Evolutionary conservation across 495 filamentous ascomycete species (phyloP), one percentile per base, ranked within the genome.

Genomic region (Lophiotrema nucula): DNA sequence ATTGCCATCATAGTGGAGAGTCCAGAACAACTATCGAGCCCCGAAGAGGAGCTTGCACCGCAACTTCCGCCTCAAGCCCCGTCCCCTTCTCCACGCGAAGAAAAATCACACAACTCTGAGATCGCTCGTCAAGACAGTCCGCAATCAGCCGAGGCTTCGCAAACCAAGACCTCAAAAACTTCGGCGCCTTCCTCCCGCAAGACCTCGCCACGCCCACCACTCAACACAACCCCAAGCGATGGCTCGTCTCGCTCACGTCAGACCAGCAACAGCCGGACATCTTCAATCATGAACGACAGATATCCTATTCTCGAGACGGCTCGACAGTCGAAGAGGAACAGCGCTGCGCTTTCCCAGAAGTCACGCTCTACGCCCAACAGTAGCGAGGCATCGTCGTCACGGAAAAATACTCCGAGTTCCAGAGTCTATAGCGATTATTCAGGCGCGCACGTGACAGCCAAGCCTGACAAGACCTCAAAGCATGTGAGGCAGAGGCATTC

Each of bases 281-380:
- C 61, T 18, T 46, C 44, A 19, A 26, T 41, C 13, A 72, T 72
- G 70, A 72, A 72, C 47, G 69, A 71, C 12, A 65, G 65, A 10
- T 72, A 64, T 51, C 70, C 70, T 8, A 59, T 65, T 35, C 57
- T 72, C 13, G 52, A 68, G 1, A 63, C 50, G 3, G 44, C 60
- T 12, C 58, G 69, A 2, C 56, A 64, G 25, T 54, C 58, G 48
- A 60, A 50, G 33, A 60, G 24, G 18, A 44, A 58, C 21, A 61
- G 56, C 21, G 33, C 49, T 2, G 46, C 22, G 19, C 18, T 8
- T 3, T 49, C 28, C 22, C 13, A 31, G 12, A 51, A 15, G 8
- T 26, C 48, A 28, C 24, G 23, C 2, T 18, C 45, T 0, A 21
- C 47, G 4, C 27, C 57, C 8, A 33, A 23, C 27, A 54, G 52